Conservation (phyloP, 192 early-diverging fungal genomes). For the Backusella parvicylindrica region DNA sequence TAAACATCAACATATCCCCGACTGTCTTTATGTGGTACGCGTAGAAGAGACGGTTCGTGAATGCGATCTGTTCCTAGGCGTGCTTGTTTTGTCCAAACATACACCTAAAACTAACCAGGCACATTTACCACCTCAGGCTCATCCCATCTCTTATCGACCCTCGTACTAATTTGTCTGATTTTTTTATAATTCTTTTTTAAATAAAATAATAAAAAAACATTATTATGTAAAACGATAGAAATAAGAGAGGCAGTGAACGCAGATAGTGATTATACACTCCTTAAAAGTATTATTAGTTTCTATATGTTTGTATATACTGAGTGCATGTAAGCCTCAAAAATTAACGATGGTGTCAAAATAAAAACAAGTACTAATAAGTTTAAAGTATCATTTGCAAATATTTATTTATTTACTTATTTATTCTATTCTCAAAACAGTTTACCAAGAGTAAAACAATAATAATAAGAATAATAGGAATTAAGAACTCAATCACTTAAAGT, state of each 20-base stretch:
- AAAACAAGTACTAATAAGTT: neutral
- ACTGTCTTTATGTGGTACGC: constrained; percentile 50
- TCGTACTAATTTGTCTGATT: neutral
- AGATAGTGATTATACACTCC: too few relatives aligned
- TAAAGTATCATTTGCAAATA: neutral
- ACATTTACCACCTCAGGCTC: neutral
- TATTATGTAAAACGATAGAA: too few relatives aligned
- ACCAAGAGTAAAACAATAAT: neutral
- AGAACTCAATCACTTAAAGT: neutral
- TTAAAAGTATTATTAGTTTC: neutral
- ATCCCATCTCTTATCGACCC: neutral
- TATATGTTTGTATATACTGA: too few relatives aligned
- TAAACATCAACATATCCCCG: constrained; percentile 49
- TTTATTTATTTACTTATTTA: neutral
- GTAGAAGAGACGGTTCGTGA: constrained; percentile 32
- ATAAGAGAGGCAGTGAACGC: neutral
- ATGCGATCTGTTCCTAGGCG: constrained; percentile 55
- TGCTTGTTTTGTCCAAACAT: constrained; percentile 38
- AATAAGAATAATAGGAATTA: neutral
- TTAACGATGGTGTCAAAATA: neutral
- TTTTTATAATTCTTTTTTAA: neutral
- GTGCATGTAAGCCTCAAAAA: neutral
- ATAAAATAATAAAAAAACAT: constrained; percentile 1
- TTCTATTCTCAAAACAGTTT: neutral
- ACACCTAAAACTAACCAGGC: neutral